Percentiles rank a stretch among this genome's conserved stretches.
Conservation (phyloP, 306 rosid species). For the Prunus armeniaca region DNA sequence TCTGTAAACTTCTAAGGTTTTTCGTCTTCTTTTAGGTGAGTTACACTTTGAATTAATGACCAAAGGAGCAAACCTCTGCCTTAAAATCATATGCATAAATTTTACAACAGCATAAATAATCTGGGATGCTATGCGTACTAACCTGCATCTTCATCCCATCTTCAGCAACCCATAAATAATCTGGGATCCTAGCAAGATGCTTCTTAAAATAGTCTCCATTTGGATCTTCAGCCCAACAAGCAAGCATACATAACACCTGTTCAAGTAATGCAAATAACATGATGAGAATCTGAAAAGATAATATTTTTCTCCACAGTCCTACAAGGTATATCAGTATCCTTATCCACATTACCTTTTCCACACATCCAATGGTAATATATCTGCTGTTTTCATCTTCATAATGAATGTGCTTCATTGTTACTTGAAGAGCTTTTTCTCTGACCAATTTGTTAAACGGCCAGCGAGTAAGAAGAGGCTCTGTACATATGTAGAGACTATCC, state of each 20-base stretch:
- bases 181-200: constrained; percentile 70
- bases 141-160: constrained; percentile 84
- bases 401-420: constrained; percentile 70
- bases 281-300: neutral
- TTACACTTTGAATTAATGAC: no score
- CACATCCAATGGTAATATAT: constrained; percentile 56
- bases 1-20: no score
- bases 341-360: constrained; percentile 45
- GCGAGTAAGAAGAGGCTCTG: constrained; percentile 61
- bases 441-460: constrained; percentile 57
- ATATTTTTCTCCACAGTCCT: no score
- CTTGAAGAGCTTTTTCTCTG: constrained; percentile 56
- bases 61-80: no score
- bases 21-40: no score
- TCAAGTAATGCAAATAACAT: neutral
- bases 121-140: neutral
- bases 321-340: neutral
- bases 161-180: constrained; percentile 69
- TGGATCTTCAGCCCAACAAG: constrained; percentile 83
- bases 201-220: constrained; percentile 62
- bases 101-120: no score
- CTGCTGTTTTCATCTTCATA: constrained; percentile 69
- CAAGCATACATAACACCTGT: constrained; percentile 63
- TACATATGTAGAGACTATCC: constrained; percentile 56
- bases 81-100: no score